These are phyloP conservation scores for Candida sanyiensis DNA, from an alignment of 805 yeast species.

Conservation along the genomic window DNA sequence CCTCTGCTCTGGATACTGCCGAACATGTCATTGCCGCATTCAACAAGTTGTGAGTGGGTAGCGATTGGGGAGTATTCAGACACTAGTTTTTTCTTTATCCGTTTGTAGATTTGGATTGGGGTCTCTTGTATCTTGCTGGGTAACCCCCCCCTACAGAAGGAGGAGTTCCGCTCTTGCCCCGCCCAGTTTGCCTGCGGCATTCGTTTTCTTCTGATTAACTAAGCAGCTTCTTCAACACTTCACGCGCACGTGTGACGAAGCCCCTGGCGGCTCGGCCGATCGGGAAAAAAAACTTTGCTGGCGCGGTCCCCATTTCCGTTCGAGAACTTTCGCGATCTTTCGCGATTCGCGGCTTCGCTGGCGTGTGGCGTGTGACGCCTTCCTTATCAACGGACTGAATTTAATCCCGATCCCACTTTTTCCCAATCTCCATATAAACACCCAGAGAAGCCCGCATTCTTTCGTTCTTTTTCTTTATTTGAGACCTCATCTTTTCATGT, in stretches of 20 bases:
- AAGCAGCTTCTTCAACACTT: no score
- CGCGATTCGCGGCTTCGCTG: not conserved
- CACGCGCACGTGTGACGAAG: no score
- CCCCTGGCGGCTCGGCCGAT: not conserved
- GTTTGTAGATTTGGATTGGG: no score
- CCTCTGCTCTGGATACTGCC: constrained; percentile 47
- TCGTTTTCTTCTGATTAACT: no score
- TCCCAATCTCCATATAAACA: not conserved
- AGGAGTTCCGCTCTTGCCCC: no score
- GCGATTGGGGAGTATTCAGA: no score
- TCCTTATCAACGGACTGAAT: constrained; percentile 1
- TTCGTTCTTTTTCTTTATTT: not conserved
- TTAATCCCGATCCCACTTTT: not conserved
- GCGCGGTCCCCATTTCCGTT: constrained; percentile 21
- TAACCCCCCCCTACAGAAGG: no score
- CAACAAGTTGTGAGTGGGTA: constrained; percentile 11
- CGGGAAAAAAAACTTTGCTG: not conserved
- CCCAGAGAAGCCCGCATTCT: no score
- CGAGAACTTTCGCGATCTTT: constrained; percentile 34
- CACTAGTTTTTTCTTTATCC: no score
- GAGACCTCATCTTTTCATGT: not conserved
- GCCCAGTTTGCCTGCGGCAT: no score
- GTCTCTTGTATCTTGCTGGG: no score
- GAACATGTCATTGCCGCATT: constrained; percentile 30
- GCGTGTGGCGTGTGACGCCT: constrained; percentile 4